These are phyloP conservation scores for Aspergillus olivimuriae DNA, from an alignment of 495 filamentous ascomycete species.

Conservation along the genomic window DNA sequence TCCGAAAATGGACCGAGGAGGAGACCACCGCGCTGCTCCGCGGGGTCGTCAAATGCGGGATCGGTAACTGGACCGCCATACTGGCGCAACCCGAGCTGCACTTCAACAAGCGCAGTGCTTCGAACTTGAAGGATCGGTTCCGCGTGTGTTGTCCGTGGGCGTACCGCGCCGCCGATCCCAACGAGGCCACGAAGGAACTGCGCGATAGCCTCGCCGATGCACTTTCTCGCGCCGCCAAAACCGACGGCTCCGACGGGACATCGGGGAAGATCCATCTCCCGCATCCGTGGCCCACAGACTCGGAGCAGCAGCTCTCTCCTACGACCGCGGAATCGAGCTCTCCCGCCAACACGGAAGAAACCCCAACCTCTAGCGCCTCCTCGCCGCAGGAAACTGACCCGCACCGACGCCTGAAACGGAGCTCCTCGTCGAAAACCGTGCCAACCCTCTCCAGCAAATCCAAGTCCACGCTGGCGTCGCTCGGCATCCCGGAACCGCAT, in stretches of 20 bases:
- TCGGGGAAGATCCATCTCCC: conserved; percentile 23
- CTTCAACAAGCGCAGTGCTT: conserved; percentile 69
- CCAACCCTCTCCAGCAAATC: conserved; percentile 22
- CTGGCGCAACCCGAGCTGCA: conserved; percentile 64
- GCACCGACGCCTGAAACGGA: conserved; percentile 3
- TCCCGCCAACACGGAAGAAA: conserved; percentile 9
- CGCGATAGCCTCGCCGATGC: conserved; percentile 33
- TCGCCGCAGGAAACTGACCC: conserved; percentile 8
- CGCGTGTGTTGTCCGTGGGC: conserved; percentile 63
- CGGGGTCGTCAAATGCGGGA: conserved; percentile 74
- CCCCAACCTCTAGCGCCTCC: conserved; percentile 19
- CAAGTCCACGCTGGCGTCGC: conserved; percentile 24
- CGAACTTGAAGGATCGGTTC: conserved; percentile 71
- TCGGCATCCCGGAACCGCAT: conserved; percentile 34
- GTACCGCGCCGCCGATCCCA: conserved; percentile 39
- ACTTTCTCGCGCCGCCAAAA: conserved; percentile 30
- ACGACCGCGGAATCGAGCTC: conserved; percentile 8
- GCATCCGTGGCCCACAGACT: conserved; percentile 7
- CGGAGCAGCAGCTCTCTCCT: conserved; percentile 11
- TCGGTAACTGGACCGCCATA: conserved; percentile 85
- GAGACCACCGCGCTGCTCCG: conserved; percentile 72
- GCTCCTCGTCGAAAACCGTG: conserved; percentile 10
- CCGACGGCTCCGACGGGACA: conserved; percentile 17
- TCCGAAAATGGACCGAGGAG: conserved; percentile 72
- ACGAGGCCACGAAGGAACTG: conserved; percentile 41